These are phyloP conservation scores for Eruca vesicaria DNA, from an alignment of 441 rosid genomes.

Conservation along the genomic window DNA sequence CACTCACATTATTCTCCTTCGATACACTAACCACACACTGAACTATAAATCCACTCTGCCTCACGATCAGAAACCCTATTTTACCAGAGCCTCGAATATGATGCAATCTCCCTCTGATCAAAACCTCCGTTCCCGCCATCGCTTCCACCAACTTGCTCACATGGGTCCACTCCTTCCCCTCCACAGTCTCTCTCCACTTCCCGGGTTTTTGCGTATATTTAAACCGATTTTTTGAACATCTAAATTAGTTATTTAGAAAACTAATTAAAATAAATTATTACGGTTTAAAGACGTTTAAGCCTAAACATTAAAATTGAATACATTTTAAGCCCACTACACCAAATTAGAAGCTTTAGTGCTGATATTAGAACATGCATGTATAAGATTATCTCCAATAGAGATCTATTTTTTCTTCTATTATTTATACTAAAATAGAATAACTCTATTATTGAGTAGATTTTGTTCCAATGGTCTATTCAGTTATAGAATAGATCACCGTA, in stretches of 20 bases:
- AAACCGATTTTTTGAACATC: too few species aligned
- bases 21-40: conserved; percentile 66
- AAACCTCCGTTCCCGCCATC: conserved; percentile 45
- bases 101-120: conserved; percentile 67
- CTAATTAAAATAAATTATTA: too few species aligned
- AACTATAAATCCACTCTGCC: conserved; percentile 60
- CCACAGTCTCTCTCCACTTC: conserved; percentile 45
- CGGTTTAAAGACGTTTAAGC: too few species aligned
- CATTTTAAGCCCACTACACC: not conserved
- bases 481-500: too few species aligned
- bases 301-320: too few species aligned
- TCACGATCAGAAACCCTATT: conserved; percentile 61
- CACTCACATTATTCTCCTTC: conserved; percentile 42
- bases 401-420: too few species aligned
- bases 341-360: not conserved
- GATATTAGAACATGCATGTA: not conserved
- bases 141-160: conserved; percentile 45
- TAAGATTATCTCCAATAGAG: too few species aligned
- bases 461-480: too few species aligned
- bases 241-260: too few species aligned
- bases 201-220: too few species aligned
- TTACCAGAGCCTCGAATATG: conserved; percentile 55
- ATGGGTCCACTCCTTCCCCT: conserved; percentile 41
- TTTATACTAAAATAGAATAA: too few species aligned
- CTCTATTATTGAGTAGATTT: too few species aligned